Conservation (phyloP, 495 filamentous ascomycete species). For the Chlorociboria aeruginascens region DNA sequence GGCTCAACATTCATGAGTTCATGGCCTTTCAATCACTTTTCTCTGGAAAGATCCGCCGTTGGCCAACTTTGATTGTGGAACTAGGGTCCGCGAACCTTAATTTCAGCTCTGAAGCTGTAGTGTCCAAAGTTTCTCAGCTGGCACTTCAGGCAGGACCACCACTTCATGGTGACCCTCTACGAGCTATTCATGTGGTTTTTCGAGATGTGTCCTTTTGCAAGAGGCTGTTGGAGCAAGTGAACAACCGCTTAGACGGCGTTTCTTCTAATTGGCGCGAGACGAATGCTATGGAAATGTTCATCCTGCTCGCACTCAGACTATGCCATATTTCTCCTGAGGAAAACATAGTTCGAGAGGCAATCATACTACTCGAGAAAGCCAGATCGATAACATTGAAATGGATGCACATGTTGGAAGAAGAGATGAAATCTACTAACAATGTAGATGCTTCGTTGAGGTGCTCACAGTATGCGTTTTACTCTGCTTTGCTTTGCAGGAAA, state of each 20-base stretch:
- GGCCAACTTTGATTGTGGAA: conserved; percentile 37
- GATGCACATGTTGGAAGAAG: conserved; percentile 31
- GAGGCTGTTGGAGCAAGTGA: conserved; percentile 29
- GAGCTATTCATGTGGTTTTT: conserved; percentile 33
- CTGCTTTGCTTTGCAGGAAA: conserved; percentile 36
- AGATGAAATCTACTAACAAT: conserved; percentile 30
- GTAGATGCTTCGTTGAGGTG: conserved; percentile 20
- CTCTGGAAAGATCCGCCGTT: conserved; percentile 31
- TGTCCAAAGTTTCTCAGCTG: conserved; percentile 29
- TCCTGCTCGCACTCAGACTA: conserved; percentile 29
- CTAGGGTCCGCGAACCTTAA: conserved; percentile 41
- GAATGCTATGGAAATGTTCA: conserved; percentile 34
- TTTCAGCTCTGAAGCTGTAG: conserved; percentile 35
- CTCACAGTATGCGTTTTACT: conserved; percentile 31
- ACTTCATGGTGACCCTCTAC: conserved; percentile 19
- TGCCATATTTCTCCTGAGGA: background rate
- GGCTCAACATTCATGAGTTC: conserved; percentile 36
- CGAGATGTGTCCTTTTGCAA: conserved; percentile 31
- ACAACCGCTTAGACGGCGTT: conserved; percentile 27
- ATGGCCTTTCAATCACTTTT: conserved; percentile 36
- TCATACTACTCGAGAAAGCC: conserved; percentile 15
- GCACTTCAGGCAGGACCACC: conserved; percentile 34
- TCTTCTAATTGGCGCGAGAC: conserved; percentile 36
- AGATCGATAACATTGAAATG: conserved; percentile 25
- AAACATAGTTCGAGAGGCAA: background rate